A percentile compares a stretch with the other conserved stretches of the same genome.
Conservation (phyloP, 2,329 filamentous ascomycete species). For the Hypoxylon sp. region DNA sequence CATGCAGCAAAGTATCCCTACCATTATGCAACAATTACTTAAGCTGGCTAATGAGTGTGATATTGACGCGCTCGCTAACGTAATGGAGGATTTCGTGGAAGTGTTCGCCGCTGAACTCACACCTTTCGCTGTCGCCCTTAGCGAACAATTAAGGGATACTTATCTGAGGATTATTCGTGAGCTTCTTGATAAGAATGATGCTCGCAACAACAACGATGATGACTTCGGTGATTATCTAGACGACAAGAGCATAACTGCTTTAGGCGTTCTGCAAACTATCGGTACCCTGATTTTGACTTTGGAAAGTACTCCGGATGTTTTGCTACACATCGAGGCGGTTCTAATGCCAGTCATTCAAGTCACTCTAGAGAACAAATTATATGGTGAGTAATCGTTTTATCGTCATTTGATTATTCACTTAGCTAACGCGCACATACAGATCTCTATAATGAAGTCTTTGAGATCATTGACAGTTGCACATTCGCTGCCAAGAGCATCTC, state of each 20-base stretch:
- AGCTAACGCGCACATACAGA: slow-evolving; percentile 64
- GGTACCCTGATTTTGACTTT: slow-evolving; percentile 96
- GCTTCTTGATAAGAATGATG: slow-evolving; percentile 88
- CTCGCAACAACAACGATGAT: slow-evolving; percentile 80
- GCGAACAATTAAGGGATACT: slow-evolving; percentile 95
- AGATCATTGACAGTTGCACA: slow-evolving; percentile 99
- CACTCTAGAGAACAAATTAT: slow-evolving; percentile 97
- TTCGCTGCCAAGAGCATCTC: slow-evolving; percentile 98
- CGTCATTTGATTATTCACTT: slow-evolving; percentile 42
- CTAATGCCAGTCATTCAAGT: slow-evolving; percentile 98
- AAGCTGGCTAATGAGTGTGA: slow-evolving; percentile 98
- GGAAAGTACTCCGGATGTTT: slow-evolving; percentile 95
- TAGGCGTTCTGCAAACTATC: slow-evolving; percentile 97
- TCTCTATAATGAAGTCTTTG: slow-evolving; percentile 97
- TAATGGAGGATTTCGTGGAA: slow-evolving; percentile 99
- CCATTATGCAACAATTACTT: slow-evolving; percentile 98
- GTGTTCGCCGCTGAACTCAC: slow-evolving; percentile 98
- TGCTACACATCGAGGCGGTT: slow-evolving; percentile 93
- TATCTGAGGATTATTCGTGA: slow-evolving; percentile 95
- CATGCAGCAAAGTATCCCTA: slow-evolving; percentile 98
- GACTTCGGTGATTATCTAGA: slow-evolving; percentile 92
- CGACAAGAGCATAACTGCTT: slow-evolving; percentile 97
- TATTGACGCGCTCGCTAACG: slow-evolving; percentile 95
- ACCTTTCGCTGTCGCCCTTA: slow-evolving; percentile 95
- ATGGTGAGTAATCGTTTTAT: slow-evolving; percentile 70